Percentiles rank a stretch among this genome's conserved stretches.
These are phyloP conservation scores for Zygosaccharomyces siamensis DNA, from an alignment of 805 yeast species.

Conservation along the genomic window DNA sequence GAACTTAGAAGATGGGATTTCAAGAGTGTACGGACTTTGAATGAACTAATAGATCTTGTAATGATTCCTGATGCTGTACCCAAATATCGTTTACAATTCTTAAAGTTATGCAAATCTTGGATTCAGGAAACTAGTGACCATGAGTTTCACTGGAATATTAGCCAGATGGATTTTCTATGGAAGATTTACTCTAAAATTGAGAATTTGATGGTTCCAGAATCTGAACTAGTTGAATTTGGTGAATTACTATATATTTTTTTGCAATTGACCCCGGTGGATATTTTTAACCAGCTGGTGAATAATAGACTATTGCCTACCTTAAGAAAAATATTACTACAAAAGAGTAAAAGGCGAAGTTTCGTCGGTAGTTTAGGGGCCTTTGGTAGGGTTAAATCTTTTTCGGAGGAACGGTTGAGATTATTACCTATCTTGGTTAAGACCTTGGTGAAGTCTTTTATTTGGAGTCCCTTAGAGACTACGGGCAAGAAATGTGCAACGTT, in stretches of 20 bases:
- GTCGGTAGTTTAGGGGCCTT: slow-evolving; percentile 12
- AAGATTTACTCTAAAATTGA: slow-evolving; percentile 3
- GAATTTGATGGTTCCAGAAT: not conserved
- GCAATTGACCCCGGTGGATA: slow-evolving; percentile 49
- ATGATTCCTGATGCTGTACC: slow-evolving; percentile 1
- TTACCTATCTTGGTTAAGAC: slow-evolving; percentile 19
- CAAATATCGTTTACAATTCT: not conserved
- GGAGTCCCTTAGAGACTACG: slow-evolving; percentile 19
- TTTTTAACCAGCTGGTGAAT: slow-evolving; percentile 47
- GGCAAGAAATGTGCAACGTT: slow-evolving; percentile 29
- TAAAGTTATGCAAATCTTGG: slow-evolving; percentile 2
- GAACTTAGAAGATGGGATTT: slow-evolving; percentile 3
- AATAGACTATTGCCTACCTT: slow-evolving; percentile 26
- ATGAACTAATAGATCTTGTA: not conserved
- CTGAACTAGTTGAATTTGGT: slow-evolving; percentile 1
- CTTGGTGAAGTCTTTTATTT: slow-evolving; percentile 28
- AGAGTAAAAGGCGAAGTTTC: slow-evolving; percentile 13
- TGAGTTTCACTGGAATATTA: not conserved
- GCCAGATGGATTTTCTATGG: not conserved
- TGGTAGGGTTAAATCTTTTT: slow-evolving; percentile 6
- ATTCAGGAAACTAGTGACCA: not conserved
- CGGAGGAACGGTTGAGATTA: slow-evolving; percentile 5
- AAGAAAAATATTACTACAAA: slow-evolving; percentile 5
- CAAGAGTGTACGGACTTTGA: not conserved
- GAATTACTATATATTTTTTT: slow-evolving; percentile 5